Evolutionary conservation across 352 stramenopile species (phyloP).

Genomic region (Phytopythium aichiense): DNA sequence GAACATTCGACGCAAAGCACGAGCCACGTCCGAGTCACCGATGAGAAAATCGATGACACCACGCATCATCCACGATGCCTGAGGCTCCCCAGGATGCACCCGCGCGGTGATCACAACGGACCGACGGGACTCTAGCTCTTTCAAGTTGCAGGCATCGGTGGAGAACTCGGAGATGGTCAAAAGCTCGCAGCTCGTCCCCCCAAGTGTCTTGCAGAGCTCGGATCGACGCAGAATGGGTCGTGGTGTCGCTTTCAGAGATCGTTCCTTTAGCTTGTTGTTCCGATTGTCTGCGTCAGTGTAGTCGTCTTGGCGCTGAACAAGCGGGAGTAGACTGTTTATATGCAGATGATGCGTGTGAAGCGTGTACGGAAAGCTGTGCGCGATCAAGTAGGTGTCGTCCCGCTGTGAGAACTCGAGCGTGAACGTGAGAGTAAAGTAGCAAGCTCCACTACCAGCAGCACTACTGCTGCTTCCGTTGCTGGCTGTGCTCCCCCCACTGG

Average conservation of each 20-base stretch:
- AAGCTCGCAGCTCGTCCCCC: conserved; percentile 58
- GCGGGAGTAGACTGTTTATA: conserved; percentile 26
- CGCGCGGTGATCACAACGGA: conserved; percentile 82
- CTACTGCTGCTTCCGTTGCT: neutral
- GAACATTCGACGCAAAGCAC: conserved; percentile 80
- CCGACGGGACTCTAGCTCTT: conserved; percentile 31
- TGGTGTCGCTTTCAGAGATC: conserved; percentile 1
- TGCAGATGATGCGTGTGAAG: conserved; percentile 74
- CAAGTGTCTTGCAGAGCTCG: conserved; percentile 55
- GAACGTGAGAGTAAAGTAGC: conserved; percentile 89
- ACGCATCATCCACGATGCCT: conserved; percentile 93
- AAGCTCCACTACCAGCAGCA: neutral
- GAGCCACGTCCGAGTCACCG: conserved; percentile 47
- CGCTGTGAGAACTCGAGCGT: conserved; percentile 73
- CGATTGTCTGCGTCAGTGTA: neutral
- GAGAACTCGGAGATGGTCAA: conserved; percentile 72
- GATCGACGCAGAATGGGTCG: conserved; percentile 35
- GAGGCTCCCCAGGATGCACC: conserved; percentile 89
- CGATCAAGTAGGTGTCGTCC: conserved; percentile 86
- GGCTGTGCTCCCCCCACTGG: neutral
- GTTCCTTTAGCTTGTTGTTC: neutral
- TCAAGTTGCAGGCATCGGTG: conserved; percentile 1
- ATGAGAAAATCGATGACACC: conserved; percentile 90
- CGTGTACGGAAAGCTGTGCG: conserved; percentile 92
- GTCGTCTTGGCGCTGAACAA: neutral